phyloP scores from a whole-genome alignment of 2,329 filamentous ascomycete genomes.

The Colletotrichum chlorophyti region DNA sequence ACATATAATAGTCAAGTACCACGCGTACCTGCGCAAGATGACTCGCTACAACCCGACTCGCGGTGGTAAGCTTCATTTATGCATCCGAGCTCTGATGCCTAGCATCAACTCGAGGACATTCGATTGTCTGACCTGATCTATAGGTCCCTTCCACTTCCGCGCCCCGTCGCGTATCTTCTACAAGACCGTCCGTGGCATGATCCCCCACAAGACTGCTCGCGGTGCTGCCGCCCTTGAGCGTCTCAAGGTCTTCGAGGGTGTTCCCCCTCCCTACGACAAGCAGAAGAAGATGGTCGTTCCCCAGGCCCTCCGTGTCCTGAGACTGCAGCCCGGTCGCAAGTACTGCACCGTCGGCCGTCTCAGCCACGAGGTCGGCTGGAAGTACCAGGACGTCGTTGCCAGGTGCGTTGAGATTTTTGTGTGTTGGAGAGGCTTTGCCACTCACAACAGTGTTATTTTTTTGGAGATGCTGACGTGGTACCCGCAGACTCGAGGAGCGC shows the following conservation, averaged over 20 bases:
- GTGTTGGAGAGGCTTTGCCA: no score
- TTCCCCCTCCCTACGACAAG: slow-evolving; percentile 98
- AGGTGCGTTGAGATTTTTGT: slow-evolving; percentile 74
- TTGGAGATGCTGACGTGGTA: slow-evolving; percentile 14
- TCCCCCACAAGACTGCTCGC: slow-evolving; percentile 99
- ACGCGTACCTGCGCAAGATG: slow-evolving; percentile 99
- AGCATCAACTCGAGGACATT: slow-evolving; percentile 17
- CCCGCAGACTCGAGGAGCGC: slow-evolving; percentile 95
- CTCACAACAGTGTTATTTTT: no score
- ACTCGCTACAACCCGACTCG: slow-evolving; percentile 99
- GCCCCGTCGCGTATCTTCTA: slow-evolving; percentile 99
- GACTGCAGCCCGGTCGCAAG: slow-evolving; percentile 98
- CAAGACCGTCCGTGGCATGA: slow-evolving; percentile 99
- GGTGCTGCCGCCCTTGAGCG: slow-evolving; percentile 96
- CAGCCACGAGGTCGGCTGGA: slow-evolving; percentile 99
- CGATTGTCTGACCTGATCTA: slow-evolving; percentile 41
- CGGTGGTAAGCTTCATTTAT: slow-evolving; percentile 76
- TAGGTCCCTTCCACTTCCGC: slow-evolving; percentile 99
- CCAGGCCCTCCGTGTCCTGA: slow-evolving; percentile 94
- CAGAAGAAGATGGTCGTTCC: slow-evolving; percentile 99
- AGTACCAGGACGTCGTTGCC: slow-evolving; percentile 99
- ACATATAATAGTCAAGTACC: slow-evolving; percentile 98
- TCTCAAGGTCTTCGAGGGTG: slow-evolving; percentile 99
- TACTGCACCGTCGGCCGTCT: slow-evolving; percentile 99
- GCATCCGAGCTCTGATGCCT: slow-evolving; percentile 6